Percentiles rank a stretch among this genome's conserved stretches.
These are phyloP conservation scores for Tetrahymena elliotti DNA, from an alignment of 73 alveolate genomes.

Conservation along the genomic window DNA sequence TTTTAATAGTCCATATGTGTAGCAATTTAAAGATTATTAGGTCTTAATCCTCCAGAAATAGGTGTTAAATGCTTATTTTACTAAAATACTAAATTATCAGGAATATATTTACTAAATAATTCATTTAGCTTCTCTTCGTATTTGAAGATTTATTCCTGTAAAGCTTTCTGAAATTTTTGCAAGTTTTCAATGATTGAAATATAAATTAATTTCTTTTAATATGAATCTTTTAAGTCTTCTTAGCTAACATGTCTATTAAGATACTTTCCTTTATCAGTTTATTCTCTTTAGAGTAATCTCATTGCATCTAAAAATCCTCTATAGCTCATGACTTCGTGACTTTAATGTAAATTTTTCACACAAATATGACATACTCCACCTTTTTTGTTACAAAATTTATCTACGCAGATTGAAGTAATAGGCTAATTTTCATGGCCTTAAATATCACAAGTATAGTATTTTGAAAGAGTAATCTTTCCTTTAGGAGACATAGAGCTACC, in stretches of 20 bases:
- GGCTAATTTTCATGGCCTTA: not conserved
- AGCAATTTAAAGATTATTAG: not conserved
- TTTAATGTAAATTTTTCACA: not conserved
- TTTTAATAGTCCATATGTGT: not conserved
- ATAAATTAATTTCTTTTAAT: not conserved
- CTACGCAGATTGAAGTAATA: not conserved
- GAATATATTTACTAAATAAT: not conserved
- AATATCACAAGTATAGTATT: not conserved
- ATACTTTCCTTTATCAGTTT: not conserved
- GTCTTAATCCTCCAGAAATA: not conserved
- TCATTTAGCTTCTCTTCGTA: not conserved
- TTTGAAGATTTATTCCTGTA: not conserved
- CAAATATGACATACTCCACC: not conserved
- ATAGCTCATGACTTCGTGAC: not conserved
- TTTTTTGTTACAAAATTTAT: not conserved
- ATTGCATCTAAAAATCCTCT: not conserved
- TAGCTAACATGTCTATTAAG: not conserved
- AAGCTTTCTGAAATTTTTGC: not conserved
- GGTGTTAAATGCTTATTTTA: not conserved
- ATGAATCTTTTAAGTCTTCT: not conserved
- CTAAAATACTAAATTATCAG: not conserved
- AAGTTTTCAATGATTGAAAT: not conserved
- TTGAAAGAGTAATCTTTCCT: not conserved
- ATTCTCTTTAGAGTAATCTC: not conserved
- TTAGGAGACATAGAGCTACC: not conserved